These are phyloP conservation scores for Somion occarium DNA, from an alignment of 1,284 basidiomycete species.

Conservation along the genomic window DNA sequence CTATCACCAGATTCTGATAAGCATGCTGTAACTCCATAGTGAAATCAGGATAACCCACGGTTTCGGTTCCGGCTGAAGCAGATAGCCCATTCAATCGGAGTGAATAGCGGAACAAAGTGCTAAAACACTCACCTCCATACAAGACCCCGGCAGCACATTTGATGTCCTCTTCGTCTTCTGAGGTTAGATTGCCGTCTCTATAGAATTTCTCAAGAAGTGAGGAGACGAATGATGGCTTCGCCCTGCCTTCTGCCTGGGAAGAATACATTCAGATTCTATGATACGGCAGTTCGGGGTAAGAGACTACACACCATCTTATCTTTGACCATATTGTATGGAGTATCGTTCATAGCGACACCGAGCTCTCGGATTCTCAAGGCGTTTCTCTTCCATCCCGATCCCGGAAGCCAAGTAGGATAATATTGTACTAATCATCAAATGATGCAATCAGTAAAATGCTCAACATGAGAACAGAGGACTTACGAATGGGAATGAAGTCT, in stretches of 20 bases:
- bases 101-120: not conserved
- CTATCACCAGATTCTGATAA: slow-evolving; percentile 9
- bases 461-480: no score
- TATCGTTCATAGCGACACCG: slow-evolving; percentile 17
- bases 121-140: slow-evolving; percentile 18
- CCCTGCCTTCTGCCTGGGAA: slow-evolving; percentile 18
- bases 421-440: slow-evolving; percentile 16
- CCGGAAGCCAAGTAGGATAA: slow-evolving; percentile 24
- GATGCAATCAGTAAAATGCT: not conserved
- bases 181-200: slow-evolving; percentile 10
- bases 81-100: not conserved
- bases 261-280: not conserved
- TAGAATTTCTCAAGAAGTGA: slow-evolving; percentile 17
- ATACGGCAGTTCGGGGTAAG: no score
- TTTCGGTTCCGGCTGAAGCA: slow-evolving; percentile 20
- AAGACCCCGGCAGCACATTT: slow-evolving; percentile 20
- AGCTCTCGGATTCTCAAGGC: slow-evolving; percentile 16
- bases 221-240: slow-evolving; percentile 19
- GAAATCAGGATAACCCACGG: slow-evolving; percentile 8
- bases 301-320: slow-evolving; percentile 17
- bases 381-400: slow-evolving; percentile 22
- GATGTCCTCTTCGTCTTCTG: slow-evolving; percentile 20
- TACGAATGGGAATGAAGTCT: slow-evolving; percentile 19
- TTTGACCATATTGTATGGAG: slow-evolving; percentile 23
- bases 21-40: not conserved